These are phyloP conservation scores for Penicillium nucicola DNA, from an alignment of 495 filamentous ascomycete genomes.

Conservation along the genomic window DNA sequence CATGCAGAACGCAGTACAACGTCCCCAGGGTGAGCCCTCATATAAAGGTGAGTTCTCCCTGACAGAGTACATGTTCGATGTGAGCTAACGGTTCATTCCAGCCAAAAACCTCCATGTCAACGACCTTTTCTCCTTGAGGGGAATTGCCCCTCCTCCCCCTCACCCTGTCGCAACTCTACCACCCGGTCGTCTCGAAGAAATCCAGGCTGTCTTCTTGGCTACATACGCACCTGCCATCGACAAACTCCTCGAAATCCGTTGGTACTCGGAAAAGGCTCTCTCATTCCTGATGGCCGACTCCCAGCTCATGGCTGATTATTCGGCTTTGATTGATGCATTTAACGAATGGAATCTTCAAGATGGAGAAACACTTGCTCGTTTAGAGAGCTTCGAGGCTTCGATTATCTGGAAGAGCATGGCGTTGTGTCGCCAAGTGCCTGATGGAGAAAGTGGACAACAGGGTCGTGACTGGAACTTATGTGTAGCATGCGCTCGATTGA, in stretches of 20 bases:
- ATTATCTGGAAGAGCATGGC: constrained; percentile 68
- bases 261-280: constrained; percentile 62
- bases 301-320: constrained; percentile 59
- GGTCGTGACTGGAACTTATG: constrained; percentile 52
- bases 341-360: constrained; percentile 40
- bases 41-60: constrained; percentile 34
- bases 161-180: constrained; percentile 54
- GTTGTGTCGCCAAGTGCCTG: constrained; percentile 43
- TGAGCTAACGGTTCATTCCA: constrained; percentile 27
- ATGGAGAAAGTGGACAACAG: constrained; percentile 33
- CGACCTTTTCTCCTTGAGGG: constrained; percentile 69
- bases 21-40: constrained; percentile 27
- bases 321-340: constrained; percentile 54
- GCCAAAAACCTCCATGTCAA: constrained; percentile 71
- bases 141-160: constrained; percentile 56
- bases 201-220: constrained; percentile 68
- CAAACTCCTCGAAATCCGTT: constrained; percentile 78
- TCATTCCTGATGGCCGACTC: constrained; percentile 53
- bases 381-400: constrained; percentile 63
- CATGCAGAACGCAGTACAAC: constrained; percentile 32
- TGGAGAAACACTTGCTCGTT: constrained; percentile 42
- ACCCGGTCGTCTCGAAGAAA: constrained; percentile 58
- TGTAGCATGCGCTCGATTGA: constrained; percentile 62
- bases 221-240: constrained; percentile 76
- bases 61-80: neutral